Base-by-base conservation (phyloP, 495 filamentous ascomycete genomes). In the Thermochaetoides thermophila region DNA sequence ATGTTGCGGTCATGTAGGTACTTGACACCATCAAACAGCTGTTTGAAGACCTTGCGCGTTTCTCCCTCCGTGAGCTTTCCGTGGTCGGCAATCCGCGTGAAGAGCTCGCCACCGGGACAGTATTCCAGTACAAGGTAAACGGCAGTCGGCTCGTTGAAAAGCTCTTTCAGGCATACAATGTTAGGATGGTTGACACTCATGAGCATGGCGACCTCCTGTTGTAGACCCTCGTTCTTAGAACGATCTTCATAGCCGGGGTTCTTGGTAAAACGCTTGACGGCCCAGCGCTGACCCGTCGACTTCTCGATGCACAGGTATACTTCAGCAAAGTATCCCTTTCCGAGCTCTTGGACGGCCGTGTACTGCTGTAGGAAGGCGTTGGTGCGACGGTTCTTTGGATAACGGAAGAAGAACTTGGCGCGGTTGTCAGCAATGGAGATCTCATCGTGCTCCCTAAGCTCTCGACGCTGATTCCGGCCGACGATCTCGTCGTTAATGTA, bases 1-100 rank as follows among this genome's bases (percentile, higher is more conserved):
- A 96, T 93, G 44, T 84, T 86, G 42, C 91, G 82, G 33, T 96
- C 91, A 54, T 99, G 91, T 89, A 99, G 45, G 55, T 96, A 95
- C 47, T 92, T 94, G 34, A 96, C 64, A 2, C 82, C 91, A 36
- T 94, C 78, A 40, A 99, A 92, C 11, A 99, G 59, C 53, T 99
- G 91, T 8, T 73, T 61, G 46, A 99, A 95, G 5, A 96, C 68
- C 50, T 81, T 86, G 16, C 85, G 73, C 10, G 81, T 67, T 46
- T 99, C 82, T 4, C 60, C 59, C 52, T 99, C 91, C 3, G 73
- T 76, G 38, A 99, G 57, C 49, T 93, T 94, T 46, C 78, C 66
- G 48, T 91, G 83, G 63, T 73, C 74, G 17, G 92, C 77, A 34
- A 99, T 94, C 51, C 73, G 71, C 43, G 96, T 93, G 65, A 99